These are phyloP conservation scores for Kuraishia ogatae DNA, from an alignment of 805 yeast species.

Conservation along the genomic window DNA sequence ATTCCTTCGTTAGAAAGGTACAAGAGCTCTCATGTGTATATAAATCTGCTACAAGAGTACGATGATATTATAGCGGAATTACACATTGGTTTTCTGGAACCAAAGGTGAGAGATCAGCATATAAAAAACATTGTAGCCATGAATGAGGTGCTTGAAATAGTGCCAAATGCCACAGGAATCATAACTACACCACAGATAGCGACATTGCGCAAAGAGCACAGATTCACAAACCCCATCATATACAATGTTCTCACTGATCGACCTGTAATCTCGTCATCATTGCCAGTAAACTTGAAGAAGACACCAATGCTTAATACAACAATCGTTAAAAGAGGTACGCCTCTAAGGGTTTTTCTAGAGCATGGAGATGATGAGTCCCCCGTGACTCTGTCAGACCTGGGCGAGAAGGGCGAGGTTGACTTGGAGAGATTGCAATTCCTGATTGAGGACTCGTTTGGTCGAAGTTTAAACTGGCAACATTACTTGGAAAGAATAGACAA, in stretches of 20 bases:
- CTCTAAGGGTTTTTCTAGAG: slow-evolving; percentile 33
- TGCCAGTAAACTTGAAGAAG: slow-evolving; percentile 56
- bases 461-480: slow-evolving; percentile 51
- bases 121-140: slow-evolving; percentile 58
- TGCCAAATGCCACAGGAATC: slow-evolving; percentile 61
- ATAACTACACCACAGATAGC: slow-evolving; percentile 82
- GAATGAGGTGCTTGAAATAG: slow-evolving; percentile 41
- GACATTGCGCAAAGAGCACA: slow-evolving; percentile 24
- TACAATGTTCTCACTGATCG: slow-evolving; percentile 89
- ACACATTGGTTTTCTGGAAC: slow-evolving; percentile 43
- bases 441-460: slow-evolving; percentile 74
- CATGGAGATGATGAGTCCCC: slow-evolving; percentile 21
- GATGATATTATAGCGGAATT: slow-evolving; percentile 57
- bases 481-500: slow-evolving; percentile 61
- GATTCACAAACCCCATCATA: slow-evolving; percentile 69
- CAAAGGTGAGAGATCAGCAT: slow-evolving; percentile 43
- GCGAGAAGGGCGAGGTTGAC: slow-evolving; percentile 33
- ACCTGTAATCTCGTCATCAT: slow-evolving; percentile 81
- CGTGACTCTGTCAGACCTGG: slow-evolving; percentile 31
- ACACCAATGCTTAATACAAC: slow-evolving; percentile 70
- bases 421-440: slow-evolving; percentile 47
- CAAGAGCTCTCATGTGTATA: slow-evolving; percentile 77
- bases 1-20: slow-evolving; percentile 81
- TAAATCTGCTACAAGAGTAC: slow-evolving; percentile 79
- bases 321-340: slow-evolving; percentile 68